Evolutionary conservation across 192 early-diverging fungal species (phyloP).

Genomic region (Coemansia aciculifera): DNA sequence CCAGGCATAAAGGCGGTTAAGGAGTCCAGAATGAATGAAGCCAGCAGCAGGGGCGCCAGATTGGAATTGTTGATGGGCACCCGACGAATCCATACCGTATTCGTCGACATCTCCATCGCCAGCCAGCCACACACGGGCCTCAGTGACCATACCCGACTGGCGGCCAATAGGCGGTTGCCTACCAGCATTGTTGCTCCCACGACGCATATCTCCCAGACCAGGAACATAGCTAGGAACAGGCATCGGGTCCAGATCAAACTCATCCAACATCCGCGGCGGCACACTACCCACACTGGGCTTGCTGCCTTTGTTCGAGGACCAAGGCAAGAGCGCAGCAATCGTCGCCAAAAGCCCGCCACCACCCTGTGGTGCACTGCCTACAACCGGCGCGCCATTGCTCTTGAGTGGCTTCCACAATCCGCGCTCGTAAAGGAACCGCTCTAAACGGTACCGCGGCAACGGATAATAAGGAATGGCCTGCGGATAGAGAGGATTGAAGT

Average conservation of each 20-base stretch:
- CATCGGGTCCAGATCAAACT: slow-evolving; percentile 35
- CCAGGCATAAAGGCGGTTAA: slow-evolving; percentile 64
- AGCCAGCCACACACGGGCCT: slow-evolving; percentile 13
- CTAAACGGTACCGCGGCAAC: slow-evolving; percentile 56
- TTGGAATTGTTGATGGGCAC: slow-evolving; percentile 12
- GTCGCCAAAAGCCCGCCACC: neutral
- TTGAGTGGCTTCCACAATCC: slow-evolving; percentile 47
- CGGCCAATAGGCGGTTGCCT: neutral
- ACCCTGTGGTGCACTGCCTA: neutral
- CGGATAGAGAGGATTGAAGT: slow-evolving; percentile 68
- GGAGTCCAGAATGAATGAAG: slow-evolving; percentile 63
- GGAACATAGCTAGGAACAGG: slow-evolving; percentile 30
- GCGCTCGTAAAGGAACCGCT: slow-evolving; percentile 58
- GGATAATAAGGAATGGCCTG: slow-evolving; percentile 62
- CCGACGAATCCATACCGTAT: neutral
- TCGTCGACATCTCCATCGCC: neutral
- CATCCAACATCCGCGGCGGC: slow-evolving; percentile 7
- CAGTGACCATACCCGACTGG: neutral
- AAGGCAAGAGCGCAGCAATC: neutral
- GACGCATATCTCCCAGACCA: slow-evolving; percentile 4
- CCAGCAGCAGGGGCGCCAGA: slow-evolving; percentile 38
- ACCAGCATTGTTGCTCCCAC: neutral
- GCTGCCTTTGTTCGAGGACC: neutral
- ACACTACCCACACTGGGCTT: neutral
- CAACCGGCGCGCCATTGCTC: neutral